These are phyloP conservation scores for Apiospora aurea DNA, from an alignment of 2,329 filamentous ascomycete genomes.

Conservation along the genomic window DNA sequence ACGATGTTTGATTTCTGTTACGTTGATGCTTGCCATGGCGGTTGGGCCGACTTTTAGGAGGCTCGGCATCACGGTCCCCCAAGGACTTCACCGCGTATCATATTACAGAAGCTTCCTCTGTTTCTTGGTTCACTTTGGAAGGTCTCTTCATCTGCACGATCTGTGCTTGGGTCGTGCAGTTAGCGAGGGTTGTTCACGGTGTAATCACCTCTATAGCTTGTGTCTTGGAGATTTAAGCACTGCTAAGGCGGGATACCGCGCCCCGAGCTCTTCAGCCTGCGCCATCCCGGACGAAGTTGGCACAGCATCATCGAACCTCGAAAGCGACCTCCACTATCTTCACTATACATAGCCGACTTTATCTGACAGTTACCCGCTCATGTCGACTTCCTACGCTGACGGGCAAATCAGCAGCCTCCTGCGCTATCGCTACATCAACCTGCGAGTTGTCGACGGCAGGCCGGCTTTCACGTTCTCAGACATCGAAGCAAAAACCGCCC, in stretches of 20 bases:
- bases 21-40: conserved; percentile 5
- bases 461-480: not conserved
- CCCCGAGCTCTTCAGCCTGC: not conserved
- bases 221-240: not conserved
- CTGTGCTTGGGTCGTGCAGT: not conserved
- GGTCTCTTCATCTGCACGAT: not conserved
- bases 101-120: not conserved
- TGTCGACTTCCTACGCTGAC: not conserved
- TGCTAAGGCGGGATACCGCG: not conserved
- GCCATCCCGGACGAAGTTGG: not conserved
- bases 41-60: not conserved
- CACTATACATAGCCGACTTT: not conserved
- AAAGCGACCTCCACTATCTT: not conserved
- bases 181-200: not conserved
- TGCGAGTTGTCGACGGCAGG: not conserved
- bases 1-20: conserved; percentile 15
- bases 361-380: not conserved
- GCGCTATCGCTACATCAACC: not conserved
- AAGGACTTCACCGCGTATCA: not conserved
- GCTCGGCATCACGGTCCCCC: not conserved
- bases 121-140: conserved; percentile 1
- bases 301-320: not conserved
- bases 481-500: not conserved
- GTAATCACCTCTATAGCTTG: conserved; percentile 4
- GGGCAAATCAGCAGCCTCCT: not conserved